phyloP scores from a whole-genome alignment of 768 basidiomycete species.

The Heimioporus sp. region DNA sequence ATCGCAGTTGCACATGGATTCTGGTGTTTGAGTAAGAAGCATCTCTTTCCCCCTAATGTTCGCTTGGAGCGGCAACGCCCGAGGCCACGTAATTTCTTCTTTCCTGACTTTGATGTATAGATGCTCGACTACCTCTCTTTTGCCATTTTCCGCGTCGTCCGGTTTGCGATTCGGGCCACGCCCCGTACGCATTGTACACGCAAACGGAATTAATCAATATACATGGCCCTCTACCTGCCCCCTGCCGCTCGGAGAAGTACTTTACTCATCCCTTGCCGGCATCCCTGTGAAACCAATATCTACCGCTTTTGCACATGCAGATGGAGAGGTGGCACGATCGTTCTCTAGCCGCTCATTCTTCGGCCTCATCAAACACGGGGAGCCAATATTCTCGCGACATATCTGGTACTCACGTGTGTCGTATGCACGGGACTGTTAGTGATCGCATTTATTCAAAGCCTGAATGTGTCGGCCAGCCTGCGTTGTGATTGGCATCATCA shows the following conservation, averaged over 20 bases:
- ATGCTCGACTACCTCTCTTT: slow-evolving; percentile 49
- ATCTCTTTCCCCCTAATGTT: no score
- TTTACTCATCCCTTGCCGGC: slow-evolving; percentile 52
- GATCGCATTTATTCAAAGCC: slow-evolving; percentile 70
- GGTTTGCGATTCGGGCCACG: slow-evolving; percentile 40
- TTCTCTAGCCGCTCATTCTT: slow-evolving; percentile 50
- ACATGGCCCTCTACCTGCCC: slow-evolving; percentile 60
- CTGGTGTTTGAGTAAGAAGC: no score
- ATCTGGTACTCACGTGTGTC: slow-evolving; percentile 70
- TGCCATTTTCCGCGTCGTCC: slow-evolving; percentile 45
- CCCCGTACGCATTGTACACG: slow-evolving; percentile 38
- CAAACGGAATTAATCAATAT: slow-evolving; percentile 37
- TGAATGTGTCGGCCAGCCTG: slow-evolving; percentile 72
- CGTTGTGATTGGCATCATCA: slow-evolving; percentile 73
- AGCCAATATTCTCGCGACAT: slow-evolving; percentile 67
- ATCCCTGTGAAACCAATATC: slow-evolving; percentile 68
- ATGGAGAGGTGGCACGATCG: slow-evolving; percentile 53
- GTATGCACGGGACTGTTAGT: slow-evolving; percentile 67
- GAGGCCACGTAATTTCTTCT: no score
- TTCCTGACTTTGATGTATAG: no score
- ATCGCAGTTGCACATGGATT: no score
- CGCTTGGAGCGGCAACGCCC: no score
- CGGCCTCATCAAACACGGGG: slow-evolving; percentile 68
- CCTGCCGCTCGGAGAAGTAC: slow-evolving; percentile 65
- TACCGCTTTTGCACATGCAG: slow-evolving; percentile 59